Evolutionary conservation across 2,329 filamentous ascomycete genomes (phyloP).

Genomic region (Cladosporium velox): DNA sequence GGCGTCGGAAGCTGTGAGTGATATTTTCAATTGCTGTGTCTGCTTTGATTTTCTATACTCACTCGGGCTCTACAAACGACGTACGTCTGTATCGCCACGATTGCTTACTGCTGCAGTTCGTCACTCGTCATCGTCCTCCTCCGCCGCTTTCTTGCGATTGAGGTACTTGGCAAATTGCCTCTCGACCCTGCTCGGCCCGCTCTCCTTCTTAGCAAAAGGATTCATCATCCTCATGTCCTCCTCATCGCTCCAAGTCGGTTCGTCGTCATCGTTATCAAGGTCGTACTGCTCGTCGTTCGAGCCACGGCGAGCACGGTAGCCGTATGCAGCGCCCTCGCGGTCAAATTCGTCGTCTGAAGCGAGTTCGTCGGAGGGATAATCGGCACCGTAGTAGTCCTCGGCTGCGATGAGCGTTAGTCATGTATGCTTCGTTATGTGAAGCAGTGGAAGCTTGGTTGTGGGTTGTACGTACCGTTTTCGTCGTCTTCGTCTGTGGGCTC

Average conservation of each 20-base stretch:
- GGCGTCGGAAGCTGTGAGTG: background rate
- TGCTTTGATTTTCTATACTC: background rate
- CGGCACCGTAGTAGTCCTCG: slow-evolving; percentile 76
- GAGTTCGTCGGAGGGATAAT: slow-evolving; percentile 79
- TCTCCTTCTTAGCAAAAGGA: slow-evolving; percentile 33
- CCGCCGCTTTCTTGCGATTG: slow-evolving; percentile 12
- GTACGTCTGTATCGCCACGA: background rate
- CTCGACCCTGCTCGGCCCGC: slow-evolving; percentile 18
- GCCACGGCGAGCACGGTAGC: slow-evolving; percentile 38
- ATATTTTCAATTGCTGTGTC: background rate
- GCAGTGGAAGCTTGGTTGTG: slow-evolving; percentile 28
- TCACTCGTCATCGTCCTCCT: slow-evolving; percentile 14
- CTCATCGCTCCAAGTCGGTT: slow-evolving; percentile 20
- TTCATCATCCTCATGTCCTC: slow-evolving; percentile 34
- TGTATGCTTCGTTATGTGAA: slow-evolving; percentile 34
- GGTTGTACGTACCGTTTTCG: slow-evolving; percentile 50
- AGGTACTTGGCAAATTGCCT: slow-evolving; percentile 30
- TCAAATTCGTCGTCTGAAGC: slow-evolving; percentile 69
- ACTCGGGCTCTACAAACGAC: background rate
- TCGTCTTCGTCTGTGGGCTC: slow-evolving; percentile 63
- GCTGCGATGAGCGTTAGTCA: slow-evolving; percentile 42
- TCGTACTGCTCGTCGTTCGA: slow-evolving; percentile 46
- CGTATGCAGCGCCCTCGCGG: slow-evolving; percentile 41
- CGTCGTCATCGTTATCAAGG: slow-evolving; percentile 33
- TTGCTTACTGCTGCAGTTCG: background rate